phyloP scores from a whole-genome alignment of 768 basidiomycete species.

The Agrocybe chaxingu region DNA sequence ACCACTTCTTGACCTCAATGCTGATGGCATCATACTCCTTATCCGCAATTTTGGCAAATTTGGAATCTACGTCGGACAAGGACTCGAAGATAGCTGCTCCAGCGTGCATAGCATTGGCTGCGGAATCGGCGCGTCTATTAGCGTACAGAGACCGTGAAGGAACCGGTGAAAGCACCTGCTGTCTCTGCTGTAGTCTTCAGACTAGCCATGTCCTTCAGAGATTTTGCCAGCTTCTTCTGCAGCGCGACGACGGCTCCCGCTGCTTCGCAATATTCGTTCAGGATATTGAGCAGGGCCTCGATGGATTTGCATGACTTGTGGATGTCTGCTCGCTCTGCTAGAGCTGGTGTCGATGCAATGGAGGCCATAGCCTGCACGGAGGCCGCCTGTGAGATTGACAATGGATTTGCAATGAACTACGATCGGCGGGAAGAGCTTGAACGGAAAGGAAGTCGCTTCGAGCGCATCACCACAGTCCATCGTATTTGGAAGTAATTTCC shows the following conservation, averaged over 20 bases:
- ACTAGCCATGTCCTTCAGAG: constrained; percentile 61
- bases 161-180: constrained; percentile 47
- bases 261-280: constrained; percentile 77
- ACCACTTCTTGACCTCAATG: constrained; percentile 78
- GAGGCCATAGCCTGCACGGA: constrained; percentile 3
- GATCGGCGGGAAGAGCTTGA: neutral
- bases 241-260: constrained; percentile 55
- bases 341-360: constrained; percentile 4
- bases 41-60: constrained; percentile 71
- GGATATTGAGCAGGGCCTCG: constrained; percentile 59
- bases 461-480: too few relatives aligned
- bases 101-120: constrained; percentile 67
- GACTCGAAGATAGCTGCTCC: constrained; percentile 67
- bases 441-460: too few relatives aligned
- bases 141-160: neutral
- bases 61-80: constrained; percentile 66
- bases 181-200: constrained; percentile 59
- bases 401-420: neutral
- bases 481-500: too few relatives aligned
- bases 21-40: constrained; percentile 68
- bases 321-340: constrained; percentile 66
- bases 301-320: constrained; percentile 81
- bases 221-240: constrained; percentile 75
- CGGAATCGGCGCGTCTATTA: constrained; percentile 8
- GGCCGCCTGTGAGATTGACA: neutral